Conservation (phyloP, 345 rosid species). For the Ailanthus altissimus region DNA sequence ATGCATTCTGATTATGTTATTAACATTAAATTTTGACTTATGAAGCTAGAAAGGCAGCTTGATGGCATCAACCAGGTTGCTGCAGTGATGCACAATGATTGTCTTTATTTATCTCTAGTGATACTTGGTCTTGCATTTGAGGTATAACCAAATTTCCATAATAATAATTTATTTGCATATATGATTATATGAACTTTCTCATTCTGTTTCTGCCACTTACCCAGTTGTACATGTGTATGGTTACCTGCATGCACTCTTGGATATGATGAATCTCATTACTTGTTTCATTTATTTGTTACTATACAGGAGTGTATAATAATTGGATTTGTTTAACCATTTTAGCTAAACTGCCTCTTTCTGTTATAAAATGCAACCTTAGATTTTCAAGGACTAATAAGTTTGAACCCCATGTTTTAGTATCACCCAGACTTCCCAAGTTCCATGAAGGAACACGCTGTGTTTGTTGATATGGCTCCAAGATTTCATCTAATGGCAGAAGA, state of each 20-base stretch:
- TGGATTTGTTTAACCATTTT: slow-evolving; percentile 17
- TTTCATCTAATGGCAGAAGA: slow-evolving; percentile 83
- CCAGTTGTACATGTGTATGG: background rate
- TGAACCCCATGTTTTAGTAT: slow-evolving; percentile 54
- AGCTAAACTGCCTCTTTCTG: background rate
- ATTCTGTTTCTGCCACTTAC: background rate
- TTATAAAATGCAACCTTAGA: background rate
- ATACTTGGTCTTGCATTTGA: slow-evolving; percentile 89
- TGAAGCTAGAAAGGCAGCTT: slow-evolving; percentile 97
- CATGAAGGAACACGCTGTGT: slow-evolving; percentile 79
- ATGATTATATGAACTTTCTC: background rate
- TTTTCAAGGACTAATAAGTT: background rate
- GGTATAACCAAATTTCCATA: slow-evolving; percentile 46
- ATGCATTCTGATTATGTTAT: slow-evolving; percentile 15
- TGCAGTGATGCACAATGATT: slow-evolving; percentile 90
- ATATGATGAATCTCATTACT: background rate
- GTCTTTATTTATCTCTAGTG: slow-evolving; percentile 83
- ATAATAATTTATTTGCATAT: background rate
- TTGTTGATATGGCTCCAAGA: slow-evolving; percentile 90
- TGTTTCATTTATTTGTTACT: background rate
- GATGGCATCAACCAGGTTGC: slow-evolving; percentile 88
- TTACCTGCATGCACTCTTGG: background rate
- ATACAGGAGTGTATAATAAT: slow-evolving; percentile 5
- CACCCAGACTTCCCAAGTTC: slow-evolving; percentile 74
- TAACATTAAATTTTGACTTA: slow-evolving; percentile 39